Percentiles rank a stretch among this genome's conserved stretches.
Conservation (phyloP, 2,329 filamentous ascomycete genomes). For the Cadophora sp. region DNA sequence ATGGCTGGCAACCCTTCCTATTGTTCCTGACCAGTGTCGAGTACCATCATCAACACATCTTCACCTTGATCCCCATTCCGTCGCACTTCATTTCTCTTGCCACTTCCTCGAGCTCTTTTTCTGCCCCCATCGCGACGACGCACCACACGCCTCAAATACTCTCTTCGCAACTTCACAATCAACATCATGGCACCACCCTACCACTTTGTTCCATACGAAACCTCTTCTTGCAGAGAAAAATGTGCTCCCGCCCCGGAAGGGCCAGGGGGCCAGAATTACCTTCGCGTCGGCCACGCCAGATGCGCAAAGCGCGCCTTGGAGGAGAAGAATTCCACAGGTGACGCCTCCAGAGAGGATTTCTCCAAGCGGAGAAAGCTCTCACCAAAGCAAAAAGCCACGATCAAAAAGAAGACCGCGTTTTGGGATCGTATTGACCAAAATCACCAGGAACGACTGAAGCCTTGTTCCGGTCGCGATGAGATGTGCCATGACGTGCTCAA, state of each 20-base stretch:
- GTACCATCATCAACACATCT: background rate
- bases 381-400: conserved; percentile 3
- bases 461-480: conserved; percentile 92
- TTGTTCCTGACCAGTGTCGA: background rate
- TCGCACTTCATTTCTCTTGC: background rate
- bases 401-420: background rate
- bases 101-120: background rate
- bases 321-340: background rate
- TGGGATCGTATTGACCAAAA: conserved; percentile 15
- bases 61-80: background rate
- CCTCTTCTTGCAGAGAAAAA: background rate
- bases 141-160: background rate
- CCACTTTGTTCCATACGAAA: background rate
- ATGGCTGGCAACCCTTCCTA: background rate
- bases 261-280: conserved; percentile 9
- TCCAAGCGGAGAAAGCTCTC: conserved; percentile 14
- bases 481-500: conserved; percentile 93
- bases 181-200: conserved; percentile 1
- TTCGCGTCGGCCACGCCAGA: background rate
- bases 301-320: conserved; percentile 9
- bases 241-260: background rate
- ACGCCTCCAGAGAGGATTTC: background rate
- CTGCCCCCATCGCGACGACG: background rate
- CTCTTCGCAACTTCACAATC: background rate
- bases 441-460: conserved; percentile 78